phyloP scores from a whole-genome alignment of 2,329 filamentous ascomycete species.

The Botrytis tulipae region DNA sequence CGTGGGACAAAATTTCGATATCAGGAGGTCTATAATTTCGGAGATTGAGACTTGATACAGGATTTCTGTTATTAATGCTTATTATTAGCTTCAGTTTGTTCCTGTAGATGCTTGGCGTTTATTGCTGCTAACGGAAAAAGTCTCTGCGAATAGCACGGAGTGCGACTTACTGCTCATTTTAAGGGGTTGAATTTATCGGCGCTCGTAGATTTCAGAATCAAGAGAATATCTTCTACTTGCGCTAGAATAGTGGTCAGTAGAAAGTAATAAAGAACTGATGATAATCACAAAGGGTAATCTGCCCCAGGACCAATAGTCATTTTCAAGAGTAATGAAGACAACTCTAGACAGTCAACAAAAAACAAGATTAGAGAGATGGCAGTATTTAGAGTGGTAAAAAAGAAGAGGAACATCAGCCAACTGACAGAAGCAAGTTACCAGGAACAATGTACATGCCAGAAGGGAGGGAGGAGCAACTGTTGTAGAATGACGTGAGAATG shows the following conservation, averaged over 20 bases:
- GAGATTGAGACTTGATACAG: neutral
- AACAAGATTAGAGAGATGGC: neutral
- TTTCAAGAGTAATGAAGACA: neutral
- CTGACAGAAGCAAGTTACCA: accelerated
- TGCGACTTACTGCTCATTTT: neutral
- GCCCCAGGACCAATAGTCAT: neutral
- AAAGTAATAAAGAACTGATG: neutral
- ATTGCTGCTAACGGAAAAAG: neutral
- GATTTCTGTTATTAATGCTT: neutral
- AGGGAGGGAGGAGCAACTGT: neutral
- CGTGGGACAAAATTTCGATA: neutral
- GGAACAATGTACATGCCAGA: neutral
- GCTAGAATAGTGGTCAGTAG: too few species aligned
- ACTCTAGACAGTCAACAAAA: neutral
- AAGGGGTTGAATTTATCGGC: neutral
- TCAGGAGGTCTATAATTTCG: too few species aligned
- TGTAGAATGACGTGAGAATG: neutral
- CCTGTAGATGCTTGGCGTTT: too few species aligned
- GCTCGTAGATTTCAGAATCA: neutral
- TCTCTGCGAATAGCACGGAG: neutral
- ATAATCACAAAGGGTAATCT: neutral
- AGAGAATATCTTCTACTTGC: neutral
- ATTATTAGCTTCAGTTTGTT: neutral
- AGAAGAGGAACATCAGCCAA: neutral
- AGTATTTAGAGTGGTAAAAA: neutral